phyloP scores from a whole-genome alignment of 2,329 filamentous ascomycete genomes.

The Cordyceps cicadae region DNA sequence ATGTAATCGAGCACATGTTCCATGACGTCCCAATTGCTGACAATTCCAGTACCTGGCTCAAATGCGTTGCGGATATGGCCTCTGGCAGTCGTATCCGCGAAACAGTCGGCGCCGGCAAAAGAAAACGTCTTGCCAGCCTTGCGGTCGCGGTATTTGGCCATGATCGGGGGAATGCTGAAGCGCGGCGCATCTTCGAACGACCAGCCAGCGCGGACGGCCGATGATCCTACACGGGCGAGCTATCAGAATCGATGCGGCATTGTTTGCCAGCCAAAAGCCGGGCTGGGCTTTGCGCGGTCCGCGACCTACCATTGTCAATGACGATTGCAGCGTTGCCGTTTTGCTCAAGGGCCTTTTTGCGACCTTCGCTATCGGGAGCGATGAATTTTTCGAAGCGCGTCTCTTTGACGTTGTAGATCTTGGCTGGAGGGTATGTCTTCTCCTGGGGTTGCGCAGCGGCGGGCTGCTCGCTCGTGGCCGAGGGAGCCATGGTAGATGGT shows the following conservation, averaged over 20 bases:
- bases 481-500: slow-evolving; percentile 40
- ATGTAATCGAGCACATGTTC: slow-evolving; percentile 90
- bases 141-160: slow-evolving; percentile 90
- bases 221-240: slow-evolving; percentile 57
- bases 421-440: slow-evolving; percentile 43
- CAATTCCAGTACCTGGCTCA: slow-evolving; percentile 79
- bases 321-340: slow-evolving; percentile 68
- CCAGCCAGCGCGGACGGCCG: slow-evolving; percentile 85
- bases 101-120: slow-evolving; percentile 88
- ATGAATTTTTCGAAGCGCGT: slow-evolving; percentile 50
- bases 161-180: slow-evolving; percentile 75
- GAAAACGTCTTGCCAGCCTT: slow-evolving; percentile 88
- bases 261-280: background rate
- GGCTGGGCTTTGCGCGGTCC: background rate
- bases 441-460: slow-evolving; percentile 23
- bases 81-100: slow-evolving; percentile 84
- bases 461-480: slow-evolving; percentile 39
- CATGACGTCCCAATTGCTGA: slow-evolving; percentile 97
- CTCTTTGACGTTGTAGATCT: slow-evolving; percentile 54
- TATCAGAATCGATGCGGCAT: background rate
- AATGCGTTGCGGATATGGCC: slow-evolving; percentile 88
- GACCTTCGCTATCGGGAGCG: slow-evolving; percentile 55
- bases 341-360: slow-evolving; percentile 55
- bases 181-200: slow-evolving; percentile 82
- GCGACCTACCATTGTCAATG: slow-evolving; percentile 82